Percentiles rank a stretch among this genome's conserved stretches.
These are phyloP conservation scores for Boletellus sp. DNA, from an alignment of 768 basidiomycete genomes.

Conservation along the genomic window DNA sequence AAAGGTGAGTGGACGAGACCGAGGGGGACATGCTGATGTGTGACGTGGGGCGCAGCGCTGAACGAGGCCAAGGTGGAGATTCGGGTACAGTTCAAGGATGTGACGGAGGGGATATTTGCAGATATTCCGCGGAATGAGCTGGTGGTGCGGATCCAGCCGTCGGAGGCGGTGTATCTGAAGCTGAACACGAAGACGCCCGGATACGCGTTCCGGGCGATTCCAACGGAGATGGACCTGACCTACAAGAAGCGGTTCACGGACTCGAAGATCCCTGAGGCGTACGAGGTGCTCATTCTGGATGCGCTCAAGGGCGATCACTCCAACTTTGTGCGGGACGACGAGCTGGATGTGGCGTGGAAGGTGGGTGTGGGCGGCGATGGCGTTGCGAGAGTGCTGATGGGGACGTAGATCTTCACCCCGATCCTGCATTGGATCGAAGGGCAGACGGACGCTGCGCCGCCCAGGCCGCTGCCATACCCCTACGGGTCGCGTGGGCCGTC, in stretches of 20 bases:
- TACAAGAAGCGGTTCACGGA: slow-evolving; percentile 95
- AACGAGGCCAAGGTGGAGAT: slow-evolving; percentile 99
- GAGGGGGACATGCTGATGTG: slow-evolving; percentile 8
- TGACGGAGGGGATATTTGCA: slow-evolving; percentile 94
- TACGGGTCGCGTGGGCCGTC: slow-evolving; percentile 97
- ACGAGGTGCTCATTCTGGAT: slow-evolving; percentile 93
- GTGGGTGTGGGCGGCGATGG: slow-evolving; percentile 38
- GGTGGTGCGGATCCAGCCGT: slow-evolving; percentile 95
- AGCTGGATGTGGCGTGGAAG: slow-evolving; percentile 98
- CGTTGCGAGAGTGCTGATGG: slow-evolving; percentile 5
- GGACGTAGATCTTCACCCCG: slow-evolving; percentile 80
- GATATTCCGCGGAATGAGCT: slow-evolving; percentile 96
- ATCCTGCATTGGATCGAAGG: slow-evolving; percentile 97
- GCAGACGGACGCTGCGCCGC: slow-evolving; percentile 55
- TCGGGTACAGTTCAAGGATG: slow-evolving; percentile 97
- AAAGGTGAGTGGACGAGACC: slow-evolving; percentile 63
- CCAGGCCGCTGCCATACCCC: slow-evolving; percentile 68
- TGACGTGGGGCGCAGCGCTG: slow-evolving; percentile 53
- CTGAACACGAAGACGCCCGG: slow-evolving; percentile 95
- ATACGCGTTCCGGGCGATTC: slow-evolving; percentile 82
- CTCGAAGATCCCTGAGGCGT: slow-evolving; percentile 91
- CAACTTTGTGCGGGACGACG: slow-evolving; percentile 98
- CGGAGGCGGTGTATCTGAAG: slow-evolving; percentile 96
- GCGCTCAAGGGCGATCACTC: slow-evolving; percentile 97
- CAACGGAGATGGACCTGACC: slow-evolving; percentile 97